phyloP scores from a whole-genome alignment of 352 stramenopile species.

The Globisporangium irregulare region DNA sequence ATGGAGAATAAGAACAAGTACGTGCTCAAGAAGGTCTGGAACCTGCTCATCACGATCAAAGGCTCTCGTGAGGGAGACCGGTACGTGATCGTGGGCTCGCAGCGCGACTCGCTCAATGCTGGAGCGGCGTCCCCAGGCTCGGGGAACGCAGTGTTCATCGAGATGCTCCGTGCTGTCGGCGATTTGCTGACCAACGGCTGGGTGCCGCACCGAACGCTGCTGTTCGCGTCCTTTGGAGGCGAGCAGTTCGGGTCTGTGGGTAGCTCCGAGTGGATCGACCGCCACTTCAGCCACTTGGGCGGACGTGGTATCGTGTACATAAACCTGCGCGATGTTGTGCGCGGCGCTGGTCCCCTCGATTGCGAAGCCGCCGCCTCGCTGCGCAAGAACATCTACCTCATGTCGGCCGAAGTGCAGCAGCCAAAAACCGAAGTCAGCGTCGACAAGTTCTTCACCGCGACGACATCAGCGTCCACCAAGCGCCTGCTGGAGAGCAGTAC shows the following conservation, averaged over 20 bases:
- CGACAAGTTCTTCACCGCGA: constrained; percentile 43
- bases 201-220: constrained; percentile 72
- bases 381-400: constrained; percentile 75
- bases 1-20: constrained; percentile 74
- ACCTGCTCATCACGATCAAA: constrained; percentile 70
- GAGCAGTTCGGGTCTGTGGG: constrained; percentile 79
- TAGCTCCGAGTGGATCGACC: constrained; percentile 83
- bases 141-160: constrained; percentile 78
- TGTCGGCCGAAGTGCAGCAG: constrained; percentile 64
- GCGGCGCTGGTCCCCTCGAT: constrained; percentile 53
- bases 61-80: constrained; percentile 72
- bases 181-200: constrained; percentile 64
- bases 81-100: constrained; percentile 72
- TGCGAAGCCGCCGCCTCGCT: constrained; percentile 71
- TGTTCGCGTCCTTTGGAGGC: constrained; percentile 74
- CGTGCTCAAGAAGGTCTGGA: constrained; percentile 69
- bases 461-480: neutral
- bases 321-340: constrained; percentile 71
- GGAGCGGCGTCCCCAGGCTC: constrained; percentile 62
- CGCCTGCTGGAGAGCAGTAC: neutral
- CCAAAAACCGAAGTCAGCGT: constrained; percentile 46
- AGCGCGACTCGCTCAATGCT: constrained; percentile 63
- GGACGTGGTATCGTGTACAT: constrained; percentile 71
- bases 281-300: constrained; percentile 58
- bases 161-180: constrained; percentile 59